Base-by-base conservation (phyloP, 306 rosid genomes). In the Vigna unguiculata region DNA sequence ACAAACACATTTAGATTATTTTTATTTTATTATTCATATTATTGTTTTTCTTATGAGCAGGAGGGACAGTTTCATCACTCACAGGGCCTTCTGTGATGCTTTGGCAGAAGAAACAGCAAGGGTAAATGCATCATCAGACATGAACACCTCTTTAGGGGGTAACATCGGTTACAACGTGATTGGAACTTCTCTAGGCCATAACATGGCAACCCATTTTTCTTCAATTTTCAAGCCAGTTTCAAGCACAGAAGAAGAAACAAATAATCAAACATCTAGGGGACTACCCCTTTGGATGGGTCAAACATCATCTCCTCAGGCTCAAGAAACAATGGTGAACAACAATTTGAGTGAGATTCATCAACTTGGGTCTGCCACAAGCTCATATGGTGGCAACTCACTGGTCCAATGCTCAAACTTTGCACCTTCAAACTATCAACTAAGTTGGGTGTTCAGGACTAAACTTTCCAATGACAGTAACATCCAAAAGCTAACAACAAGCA, bases 41-140 rank as follows among this genome's bases (percentile, higher is more conserved):
- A 28, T 4, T 28, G 32, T 28, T 28, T 28, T 28, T 28, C 32
- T 28, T 28, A 28, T 28, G 84, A 63, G 87, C 90, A 93, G 98
- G 90, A 83, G 97, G 79, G 98, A 93, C 36, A 93, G 96, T 85
- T 93, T 93, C 88, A 93, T 93, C 51, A 91, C 97, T 38, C 98
- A 93, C 72, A 86, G 98, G 64, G 96, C 96, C 22, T 93, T 93
- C 71, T 93, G 98, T 63, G 98, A 93, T 55, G 98, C 97, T 47
- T 89, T 93, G 34, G 98, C 98, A 15, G 98, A 93, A 89, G 98
- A 93, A 85, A 88, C 98, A 63, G 98, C 98, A 0, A 84, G 95
- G 74, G 80, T 91, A 69, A 93, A 87, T 65, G 96, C 93, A 78
- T 84, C 78, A 20, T 72, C 93, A 63, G 85, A 58, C 87, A 82